Evolutionary conservation across 2,329 filamentous ascomycete species (phyloP), one percentile per base, ranked within the genome.

Genomic region (Pestalotiopsis sp.): DNA sequence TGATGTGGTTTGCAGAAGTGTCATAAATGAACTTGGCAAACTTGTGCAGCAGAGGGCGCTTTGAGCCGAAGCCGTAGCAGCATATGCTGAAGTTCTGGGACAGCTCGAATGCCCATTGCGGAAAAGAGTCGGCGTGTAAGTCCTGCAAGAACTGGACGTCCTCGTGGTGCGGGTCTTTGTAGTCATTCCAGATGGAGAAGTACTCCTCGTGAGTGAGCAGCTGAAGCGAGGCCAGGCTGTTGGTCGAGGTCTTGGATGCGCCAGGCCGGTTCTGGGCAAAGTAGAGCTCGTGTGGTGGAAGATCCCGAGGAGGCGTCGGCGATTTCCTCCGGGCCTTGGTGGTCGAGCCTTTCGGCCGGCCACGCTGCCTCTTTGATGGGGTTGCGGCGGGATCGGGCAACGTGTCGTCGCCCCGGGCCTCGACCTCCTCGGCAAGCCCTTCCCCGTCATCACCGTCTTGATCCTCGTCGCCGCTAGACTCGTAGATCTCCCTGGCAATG

Each of bases 151-250:
- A 92, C 20, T 88, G 84, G 64, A 93, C 88, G 72, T 97, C 93
- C 2, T 85, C 80, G 41, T 84, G 83, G 78, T 97, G 95, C 0
- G 87, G 88, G 73, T 97, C 92, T 69, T 85, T 77, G 72, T 90
- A 89, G 45, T 87, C 83, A 45, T 88, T 86, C 38, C 93, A 83
- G 38, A 92, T 82, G 59, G 88, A 85, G 74, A 97, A 97, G 80
- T 96, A 99, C 77, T 98, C 94, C 68, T 98, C 95, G 76, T 98
- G 95, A 1, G 93, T 94, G 68, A 98, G 89, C 12, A 97, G 84
- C 3, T 89, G 85, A 41, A 97, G 83, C 4, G 91, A 90, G 0
- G 91, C 87, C 4, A 98, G 85, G 0, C 90, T 97, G 72, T 96
- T 96, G 77, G 93, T 92, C 1, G 95, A 98, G 0, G 95, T 97